Evolutionary conservation across 768 basidiomycete genomes (phyloP).

Genomic region (Leccinum longicurvipes): DNA sequence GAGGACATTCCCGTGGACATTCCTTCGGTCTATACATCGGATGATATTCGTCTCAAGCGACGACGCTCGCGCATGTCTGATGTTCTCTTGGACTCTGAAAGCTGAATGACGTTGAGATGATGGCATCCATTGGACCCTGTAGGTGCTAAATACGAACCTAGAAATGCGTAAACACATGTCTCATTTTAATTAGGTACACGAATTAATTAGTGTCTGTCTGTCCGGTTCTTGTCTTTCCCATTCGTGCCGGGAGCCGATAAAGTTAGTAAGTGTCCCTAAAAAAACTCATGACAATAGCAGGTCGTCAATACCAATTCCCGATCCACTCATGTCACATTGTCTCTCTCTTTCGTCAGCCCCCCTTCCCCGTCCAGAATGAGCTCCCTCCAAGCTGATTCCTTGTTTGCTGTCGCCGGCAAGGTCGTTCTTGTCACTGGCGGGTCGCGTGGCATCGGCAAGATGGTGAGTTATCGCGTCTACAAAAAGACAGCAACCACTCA

Average conservation of each 20-base stretch:
- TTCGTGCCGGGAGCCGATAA: constrained; percentile 11
- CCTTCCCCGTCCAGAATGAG: constrained; percentile 28
- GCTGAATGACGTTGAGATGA: constrained; percentile 14
- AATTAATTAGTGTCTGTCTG: constrained; percentile 21
- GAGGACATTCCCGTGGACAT: constrained; percentile 30
- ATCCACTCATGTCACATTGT: background rate
- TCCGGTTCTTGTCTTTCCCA: constrained; percentile 2
- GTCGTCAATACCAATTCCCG: background rate
- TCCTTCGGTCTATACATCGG: constrained; percentile 26
- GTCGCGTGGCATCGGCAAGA: constrained; percentile 63
- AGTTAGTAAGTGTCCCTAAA: constrained; percentile 6
- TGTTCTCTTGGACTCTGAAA: constrained; percentile 28
- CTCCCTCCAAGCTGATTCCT: constrained; percentile 32
- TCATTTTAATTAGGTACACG: constrained; percentile 21
- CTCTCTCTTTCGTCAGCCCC: background rate
- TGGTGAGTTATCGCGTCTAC: constrained; percentile 37
- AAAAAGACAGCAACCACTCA: constrained; percentile 5
- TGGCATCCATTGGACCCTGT: constrained; percentile 6
- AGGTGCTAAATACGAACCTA: constrained; percentile 10
- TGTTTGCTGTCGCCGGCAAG: constrained; percentile 52
- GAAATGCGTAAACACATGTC: constrained; percentile 20
- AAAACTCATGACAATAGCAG: constrained; percentile 20
- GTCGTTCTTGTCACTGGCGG: constrained; percentile 66
- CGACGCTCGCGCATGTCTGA: constrained; percentile 43
- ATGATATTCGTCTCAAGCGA: constrained; percentile 38